Evolutionary conservation across 2,329 filamentous ascomycete genomes (phyloP).

Genomic region (Fusarium sp.): DNA sequence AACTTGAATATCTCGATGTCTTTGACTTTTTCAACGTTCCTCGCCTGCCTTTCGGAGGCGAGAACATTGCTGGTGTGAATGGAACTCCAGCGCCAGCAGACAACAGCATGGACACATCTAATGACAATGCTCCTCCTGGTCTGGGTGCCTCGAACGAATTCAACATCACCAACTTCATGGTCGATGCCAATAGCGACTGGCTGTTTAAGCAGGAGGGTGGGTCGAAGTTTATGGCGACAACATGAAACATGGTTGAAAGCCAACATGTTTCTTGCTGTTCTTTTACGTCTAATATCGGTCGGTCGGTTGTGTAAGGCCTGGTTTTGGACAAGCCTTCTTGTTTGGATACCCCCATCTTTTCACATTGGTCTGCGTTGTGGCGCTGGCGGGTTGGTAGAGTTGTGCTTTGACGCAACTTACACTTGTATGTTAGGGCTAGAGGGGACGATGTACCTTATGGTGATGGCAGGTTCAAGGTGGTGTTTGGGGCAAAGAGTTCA

Average conservation of each 20-base stretch:
- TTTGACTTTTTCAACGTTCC: conserved; percentile 97
- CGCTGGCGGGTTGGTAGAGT: neutral
- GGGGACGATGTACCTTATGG: neutral
- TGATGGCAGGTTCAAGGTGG: neutral
- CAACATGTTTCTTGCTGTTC: neutral
- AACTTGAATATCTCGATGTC: conserved; percentile 90
- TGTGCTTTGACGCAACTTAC: neutral
- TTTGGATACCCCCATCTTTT: conserved; percentile 35
- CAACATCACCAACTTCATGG: conserved; percentile 83
- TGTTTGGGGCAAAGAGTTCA: neutral
- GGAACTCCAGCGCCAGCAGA: conserved; percentile 33
- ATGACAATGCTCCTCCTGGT: conserved; percentile 38
- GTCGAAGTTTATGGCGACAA: conserved; percentile 44
- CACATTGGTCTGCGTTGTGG: conserved; percentile 2
- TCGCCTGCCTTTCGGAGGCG: conserved; percentile 67
- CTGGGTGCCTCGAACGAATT: conserved; percentile 68
- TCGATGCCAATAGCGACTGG: conserved; percentile 80
- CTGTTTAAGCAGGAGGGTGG: conserved; percentile 68
- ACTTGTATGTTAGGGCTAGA: conserved; percentile 1
- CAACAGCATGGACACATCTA: conserved; percentile 45
- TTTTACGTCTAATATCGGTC: neutral
- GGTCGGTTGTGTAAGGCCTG: neutral
- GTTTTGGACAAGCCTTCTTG: conserved; percentile 15
- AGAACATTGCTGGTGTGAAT: conserved; percentile 43
- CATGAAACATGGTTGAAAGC: conserved; percentile 8